phyloP scores from a whole-genome alignment of 148 eudicot species.

The Chenopodium suecicum region DNA sequence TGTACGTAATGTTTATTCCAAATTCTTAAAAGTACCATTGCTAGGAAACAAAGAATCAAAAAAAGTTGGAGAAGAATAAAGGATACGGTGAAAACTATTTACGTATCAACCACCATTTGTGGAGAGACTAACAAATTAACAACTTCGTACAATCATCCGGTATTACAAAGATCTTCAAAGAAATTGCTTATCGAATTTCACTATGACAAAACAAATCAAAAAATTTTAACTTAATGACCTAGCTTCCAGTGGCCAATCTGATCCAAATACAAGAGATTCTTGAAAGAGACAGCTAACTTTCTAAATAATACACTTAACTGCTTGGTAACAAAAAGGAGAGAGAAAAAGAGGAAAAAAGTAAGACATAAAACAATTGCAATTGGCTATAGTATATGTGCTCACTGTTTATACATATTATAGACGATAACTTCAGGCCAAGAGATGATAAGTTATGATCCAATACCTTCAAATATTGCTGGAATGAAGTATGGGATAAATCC shows the following conservation, averaged over 20 bases:
- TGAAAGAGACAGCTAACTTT: slow-evolving; percentile 17
- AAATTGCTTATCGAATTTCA: slow-evolving; percentile 8
- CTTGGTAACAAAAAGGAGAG: slow-evolving; percentile 16
- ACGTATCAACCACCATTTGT: slow-evolving; percentile 5
- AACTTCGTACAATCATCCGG: background rate
- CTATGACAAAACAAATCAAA: slow-evolving; percentile 17
- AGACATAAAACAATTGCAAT: background rate
- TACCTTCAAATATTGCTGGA: slow-evolving; percentile 11
- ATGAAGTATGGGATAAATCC: background rate
- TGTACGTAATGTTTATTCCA: background rate
- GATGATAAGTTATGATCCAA: background rate
- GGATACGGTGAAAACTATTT: background rate
- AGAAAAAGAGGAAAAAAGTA: background rate
- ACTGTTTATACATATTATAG: slow-evolving; percentile 16
- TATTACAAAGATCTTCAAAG: background rate
- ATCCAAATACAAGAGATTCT: slow-evolving; percentile 27
- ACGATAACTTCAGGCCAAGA: slow-evolving; percentile 1
- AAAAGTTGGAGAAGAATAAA: background rate
- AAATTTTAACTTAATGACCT: slow-evolving; percentile 18
- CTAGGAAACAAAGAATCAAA: no score
- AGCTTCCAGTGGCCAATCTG: slow-evolving; percentile 17
- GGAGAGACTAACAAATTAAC: background rate
- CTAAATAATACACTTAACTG: slow-evolving; percentile 21
- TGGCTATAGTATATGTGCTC: slow-evolving; percentile 20
- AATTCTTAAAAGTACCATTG: background rate